Evolutionary conservation across 106 monocot genomes (phyloP).

Genomic region (Gastrodia elata): DNA sequence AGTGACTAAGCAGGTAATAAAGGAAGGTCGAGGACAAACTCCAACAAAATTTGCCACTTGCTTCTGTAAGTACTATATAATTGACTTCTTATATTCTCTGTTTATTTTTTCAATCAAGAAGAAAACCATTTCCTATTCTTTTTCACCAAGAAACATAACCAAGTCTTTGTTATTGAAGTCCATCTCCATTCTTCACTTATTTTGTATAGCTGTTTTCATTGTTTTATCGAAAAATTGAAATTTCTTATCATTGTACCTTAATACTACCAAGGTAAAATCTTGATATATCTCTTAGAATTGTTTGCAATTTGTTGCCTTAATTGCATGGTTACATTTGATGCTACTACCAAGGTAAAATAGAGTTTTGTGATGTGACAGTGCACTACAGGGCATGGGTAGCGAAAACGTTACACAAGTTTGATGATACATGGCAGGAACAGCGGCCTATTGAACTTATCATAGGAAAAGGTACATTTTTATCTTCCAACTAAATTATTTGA

Average conservation of each 20-base stretch:
- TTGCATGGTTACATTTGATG: not conserved
- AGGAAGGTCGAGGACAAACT: constrained; percentile 69
- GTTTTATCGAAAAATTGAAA: not conserved
- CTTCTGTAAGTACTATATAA: constrained; percentile 62
- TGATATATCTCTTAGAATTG: not conserved
- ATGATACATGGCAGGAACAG: constrained; percentile 98
- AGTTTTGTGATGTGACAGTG: constrained; percentile 38
- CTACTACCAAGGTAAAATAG: too few species aligned
- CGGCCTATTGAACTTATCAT: constrained; percentile 64
- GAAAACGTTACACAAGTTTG: constrained; percentile 70
- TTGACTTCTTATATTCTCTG: not conserved
- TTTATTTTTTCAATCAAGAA: not conserved
- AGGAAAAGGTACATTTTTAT: constrained; percentile 63
- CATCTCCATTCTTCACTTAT: not conserved
- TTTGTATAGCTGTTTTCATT: not conserved
- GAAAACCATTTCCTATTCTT: not conserved
- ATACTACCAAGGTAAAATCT: not conserved
- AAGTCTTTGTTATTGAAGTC: not conserved
- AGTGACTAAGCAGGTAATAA: constrained; percentile 81
- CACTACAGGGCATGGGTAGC: constrained; percentile 88
- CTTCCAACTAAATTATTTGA: not conserved
- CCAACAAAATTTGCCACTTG: constrained; percentile 65
- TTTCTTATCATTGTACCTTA: not conserved
- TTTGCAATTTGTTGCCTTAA: not conserved
- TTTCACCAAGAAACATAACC: not conserved